phyloP scores from a whole-genome alignment of 345 rosid genomes.

The Camelina neglecta region DNA sequence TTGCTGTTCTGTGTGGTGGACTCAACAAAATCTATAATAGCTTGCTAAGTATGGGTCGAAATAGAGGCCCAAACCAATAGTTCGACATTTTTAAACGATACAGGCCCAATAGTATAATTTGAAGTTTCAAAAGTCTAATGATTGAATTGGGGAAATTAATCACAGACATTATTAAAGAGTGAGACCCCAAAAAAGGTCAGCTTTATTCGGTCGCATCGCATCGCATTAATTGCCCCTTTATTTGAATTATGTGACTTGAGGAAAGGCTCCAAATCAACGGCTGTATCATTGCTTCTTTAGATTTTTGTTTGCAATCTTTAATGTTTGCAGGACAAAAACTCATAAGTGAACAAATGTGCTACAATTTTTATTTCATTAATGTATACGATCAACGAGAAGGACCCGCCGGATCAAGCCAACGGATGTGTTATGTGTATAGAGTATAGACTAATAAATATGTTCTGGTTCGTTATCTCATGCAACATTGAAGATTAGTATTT shows the following conservation, averaged over 20 bases:
- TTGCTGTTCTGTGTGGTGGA: background rate
- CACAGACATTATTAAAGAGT: conserved; percentile 34
- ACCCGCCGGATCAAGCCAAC: conserved; percentile 10
- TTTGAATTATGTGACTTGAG: conserved; percentile 28
- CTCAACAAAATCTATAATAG: background rate
- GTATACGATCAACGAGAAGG: background rate
- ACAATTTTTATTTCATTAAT: background rate
- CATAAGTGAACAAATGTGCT: conserved; percentile 26
- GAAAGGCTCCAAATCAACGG: conserved; percentile 41
- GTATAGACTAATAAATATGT: background rate
- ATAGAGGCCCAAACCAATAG: conserved; percentile 8
- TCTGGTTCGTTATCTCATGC: background rate
- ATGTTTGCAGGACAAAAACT: conserved; percentile 27
- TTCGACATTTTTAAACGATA: background rate
- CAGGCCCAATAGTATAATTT: background rate
- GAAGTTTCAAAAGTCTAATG: conserved; percentile 13
- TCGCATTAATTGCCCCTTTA: conserved; percentile 24
- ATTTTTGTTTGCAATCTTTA: conserved; percentile 16
- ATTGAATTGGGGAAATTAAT: conserved; percentile 36
- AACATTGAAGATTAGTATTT: background rate
- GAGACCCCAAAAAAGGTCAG: conserved; percentile 25
- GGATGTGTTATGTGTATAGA: background rate
- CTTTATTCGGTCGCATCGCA: conserved; percentile 38
- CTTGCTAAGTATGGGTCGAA: background rate
- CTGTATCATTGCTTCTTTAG: conserved; percentile 26